Conservation (phyloP, 148 eudicot genomes). For the Vaccinium darrowii region DNA sequence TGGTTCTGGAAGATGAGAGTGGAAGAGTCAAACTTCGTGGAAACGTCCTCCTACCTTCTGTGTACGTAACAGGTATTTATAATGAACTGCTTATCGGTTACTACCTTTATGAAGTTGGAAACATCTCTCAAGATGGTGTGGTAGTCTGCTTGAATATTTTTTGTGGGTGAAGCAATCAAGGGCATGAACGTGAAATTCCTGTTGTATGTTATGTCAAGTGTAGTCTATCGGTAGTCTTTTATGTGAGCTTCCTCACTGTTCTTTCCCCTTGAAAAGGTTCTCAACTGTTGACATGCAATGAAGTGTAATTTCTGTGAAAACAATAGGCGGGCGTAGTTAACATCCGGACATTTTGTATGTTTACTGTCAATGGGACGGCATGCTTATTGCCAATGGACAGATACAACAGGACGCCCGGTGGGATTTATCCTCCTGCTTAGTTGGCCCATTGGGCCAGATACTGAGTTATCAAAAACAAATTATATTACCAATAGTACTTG, state of each 20-base stretch:
- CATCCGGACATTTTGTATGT: not conserved
- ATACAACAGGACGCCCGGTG: not conserved
- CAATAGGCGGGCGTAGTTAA: not conserved
- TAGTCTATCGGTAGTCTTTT: not conserved
- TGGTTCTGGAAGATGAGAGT: constrained; percentile 91
- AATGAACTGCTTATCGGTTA: constrained; percentile 7
- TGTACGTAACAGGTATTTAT: constrained; percentile 80
- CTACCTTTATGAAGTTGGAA: not conserved
- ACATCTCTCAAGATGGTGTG: constrained; percentile 5
- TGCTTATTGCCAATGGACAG: not conserved
- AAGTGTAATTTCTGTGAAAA: not conserved
- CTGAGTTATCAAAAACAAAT: not conserved
- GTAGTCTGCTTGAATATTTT: not conserved
- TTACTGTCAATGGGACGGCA: not conserved
- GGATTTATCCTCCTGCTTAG: not conserved
- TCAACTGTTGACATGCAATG: constrained; percentile 7
- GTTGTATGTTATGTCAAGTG: not conserved
- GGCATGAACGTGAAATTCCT: not conserved
- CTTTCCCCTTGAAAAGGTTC: not conserved
- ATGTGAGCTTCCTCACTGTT: not conserved
- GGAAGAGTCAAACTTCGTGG: constrained; percentile 92
- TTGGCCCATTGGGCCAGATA: not conserved
- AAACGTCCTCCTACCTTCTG: constrained; percentile 58
- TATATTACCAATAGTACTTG: not conserved
- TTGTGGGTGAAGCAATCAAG: not conserved